Evolutionary conservation across 768 basidiomycete species (phyloP).

Genomic region (Mycena crocata): DNA sequence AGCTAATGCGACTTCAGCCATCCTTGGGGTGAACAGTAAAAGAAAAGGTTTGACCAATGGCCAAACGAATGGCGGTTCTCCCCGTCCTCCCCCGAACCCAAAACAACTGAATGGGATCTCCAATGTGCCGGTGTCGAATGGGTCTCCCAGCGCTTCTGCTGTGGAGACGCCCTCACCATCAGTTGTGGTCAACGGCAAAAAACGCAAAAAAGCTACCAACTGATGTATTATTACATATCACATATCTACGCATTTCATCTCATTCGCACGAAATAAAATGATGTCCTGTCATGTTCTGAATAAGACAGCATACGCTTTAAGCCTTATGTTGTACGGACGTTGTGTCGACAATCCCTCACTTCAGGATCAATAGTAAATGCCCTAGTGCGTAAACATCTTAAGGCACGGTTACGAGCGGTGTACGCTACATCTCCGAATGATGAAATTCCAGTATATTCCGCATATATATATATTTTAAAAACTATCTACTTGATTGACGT

Average conservation of each 20-base stretch:
- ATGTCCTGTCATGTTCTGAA: no score
- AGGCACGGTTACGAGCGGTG: no score
- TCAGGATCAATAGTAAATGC: neutral
- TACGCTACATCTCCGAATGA: neutral
- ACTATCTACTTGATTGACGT: conserved; percentile 31
- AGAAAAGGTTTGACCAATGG: conserved; percentile 29
- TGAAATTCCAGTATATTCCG: conserved; percentile 2
- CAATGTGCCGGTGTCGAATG: conserved; percentile 31
- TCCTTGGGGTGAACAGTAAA: neutral
- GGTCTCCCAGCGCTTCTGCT: no score
- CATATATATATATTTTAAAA: conserved; percentile 24
- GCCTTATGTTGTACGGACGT: no score
- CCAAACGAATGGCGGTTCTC: conserved; percentile 18
- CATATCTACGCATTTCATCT: conserved; percentile 11
- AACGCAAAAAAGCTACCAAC: conserved; percentile 64
- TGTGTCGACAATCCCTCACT: no score
- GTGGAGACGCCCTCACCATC: conserved; percentile 27
- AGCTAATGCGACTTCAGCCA: conserved; percentile 23
- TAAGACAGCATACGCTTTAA: no score
- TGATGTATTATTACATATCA: conserved; percentile 30
- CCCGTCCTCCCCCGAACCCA: conserved; percentile 18
- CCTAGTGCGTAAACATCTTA: no score
- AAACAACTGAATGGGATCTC: conserved; percentile 10
- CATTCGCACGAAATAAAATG: conserved; percentile 3
- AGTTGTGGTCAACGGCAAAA: conserved; percentile 57